Base-by-base conservation (phyloP, 495 filamentous ascomycete species). In the Cladorrhinum samala region DNA sequence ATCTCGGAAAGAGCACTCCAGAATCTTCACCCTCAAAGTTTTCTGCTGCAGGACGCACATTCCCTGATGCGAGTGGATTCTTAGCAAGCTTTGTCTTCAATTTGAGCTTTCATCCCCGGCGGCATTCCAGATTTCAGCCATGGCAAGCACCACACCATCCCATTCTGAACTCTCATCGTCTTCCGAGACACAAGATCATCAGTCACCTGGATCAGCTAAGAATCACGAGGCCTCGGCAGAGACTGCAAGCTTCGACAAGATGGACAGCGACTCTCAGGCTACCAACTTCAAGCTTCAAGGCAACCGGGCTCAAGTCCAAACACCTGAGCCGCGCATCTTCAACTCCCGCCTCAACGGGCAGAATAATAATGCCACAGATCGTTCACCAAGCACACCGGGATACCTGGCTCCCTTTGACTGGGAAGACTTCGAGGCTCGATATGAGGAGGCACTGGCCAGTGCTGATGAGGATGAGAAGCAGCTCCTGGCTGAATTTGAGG, bases 381-480 rank as follows among this genome's bases (percentile, higher is more conserved):
- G 56, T 38, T 69, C 69, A 8, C 69, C 69, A n/a, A 71, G 70
- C 54, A 74, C 72, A 2, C 73, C 74, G 1, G 73, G 71, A 11
- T 67, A 74, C 46, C 64, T 76, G 18, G 66, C 64, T 5, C 60
- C 71, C 13, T 86, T 83, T 57, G 76, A 85, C 62, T 89, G 85
- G 85, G 75, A 81, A 6, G 79, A 84, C 36, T 78, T 92, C 16
- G 75, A 88, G 64, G 65, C 73, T 20, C 78, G 79, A 33, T 91
- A 86, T 54, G 59, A 77, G 30, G 69, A 77, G 43, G 77, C 77
- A 24, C 80, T 91, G 65, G 67, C 73, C 20, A 72, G 83, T 43
- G 77, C 83, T 20, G 72, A 82, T 39, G 66, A 71, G 14, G 62
- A 78, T 0, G 87, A 94, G 66, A 77, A 77, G 9, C 69, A 79